Evolutionary conservation across 1,284 basidiomycete species (phyloP), one percentile per base, ranked within the genome.

Genomic region (Cutaneotrichosporon curvatum): DNA sequence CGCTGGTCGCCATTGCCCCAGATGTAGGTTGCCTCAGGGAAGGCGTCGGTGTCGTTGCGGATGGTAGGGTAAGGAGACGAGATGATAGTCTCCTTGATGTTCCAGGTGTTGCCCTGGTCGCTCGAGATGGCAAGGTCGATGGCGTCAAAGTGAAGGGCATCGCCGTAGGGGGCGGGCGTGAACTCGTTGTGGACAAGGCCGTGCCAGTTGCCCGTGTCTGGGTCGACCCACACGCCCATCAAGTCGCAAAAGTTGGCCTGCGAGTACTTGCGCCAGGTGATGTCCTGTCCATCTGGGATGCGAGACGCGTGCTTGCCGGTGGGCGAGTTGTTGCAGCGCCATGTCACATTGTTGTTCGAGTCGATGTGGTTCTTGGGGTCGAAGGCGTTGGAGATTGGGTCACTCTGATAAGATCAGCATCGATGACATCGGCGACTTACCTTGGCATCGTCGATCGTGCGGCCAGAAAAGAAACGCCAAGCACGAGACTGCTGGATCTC

Each of bases 101-200:
- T 19, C 51, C 51, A 53, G 4, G 48, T 53, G 30, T 14, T 23
- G 30, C 51, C 51, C 11, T 38, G 28, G 39, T 53, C 51, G 19
- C 5, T 5, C 9, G 37, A 41, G 12, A 53, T 14, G 19, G 51
- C 48, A 3, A 33, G 42, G 36, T 53, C 51, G 39, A 53, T 50
- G 2, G 35, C 38, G 42, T 53, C 51, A 39, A 38, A 53, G 47
- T 53, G 51, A 31, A 53, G 39, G 1, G 38, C 18, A 39, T 53
- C 51, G 23, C 31, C 35, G 22, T 30, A 53, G 9, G 51, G 51
- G 3, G 6, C 1, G 16, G 45, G 45, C 19, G 51, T 50, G 18
- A 47, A 53, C 42, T 53, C 51, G 42, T 53, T 50, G 45, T 50
- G 51, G 12, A 50, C 39, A 20, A 50, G 51, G 5, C 51, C 45